Evolutionary conservation across 1,139 yeast species (phyloP).

Genomic region (Casaregolazyma lundiana): DNA sequence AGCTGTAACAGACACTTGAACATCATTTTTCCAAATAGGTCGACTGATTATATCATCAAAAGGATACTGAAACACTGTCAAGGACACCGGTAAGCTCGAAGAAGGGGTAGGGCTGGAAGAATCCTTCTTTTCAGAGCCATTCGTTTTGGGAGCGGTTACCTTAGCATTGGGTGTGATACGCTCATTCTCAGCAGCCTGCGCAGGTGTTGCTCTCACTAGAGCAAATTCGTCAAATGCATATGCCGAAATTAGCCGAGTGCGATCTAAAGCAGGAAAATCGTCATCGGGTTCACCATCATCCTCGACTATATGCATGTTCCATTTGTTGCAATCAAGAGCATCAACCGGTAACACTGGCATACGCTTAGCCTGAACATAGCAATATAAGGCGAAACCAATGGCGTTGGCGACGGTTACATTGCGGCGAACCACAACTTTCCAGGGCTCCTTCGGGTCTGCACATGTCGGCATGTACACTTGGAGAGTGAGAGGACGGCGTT

Average conservation of each 20-base stretch:
- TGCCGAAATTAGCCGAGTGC: slow-evolving; percentile 38
- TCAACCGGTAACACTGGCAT: slow-evolving; percentile 31
- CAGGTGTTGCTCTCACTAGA: slow-evolving; percentile 37
- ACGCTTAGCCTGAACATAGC: slow-evolving; percentile 29
- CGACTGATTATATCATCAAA: slow-evolving; percentile 33
- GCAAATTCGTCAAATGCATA: slow-evolving; percentile 45
- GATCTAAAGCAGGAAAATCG: slow-evolving; percentile 44
- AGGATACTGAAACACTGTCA: slow-evolving; percentile 32
- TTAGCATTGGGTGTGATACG: slow-evolving; percentile 31
- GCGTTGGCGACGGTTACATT: slow-evolving; percentile 39
- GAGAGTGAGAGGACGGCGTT: slow-evolving; percentile 33
- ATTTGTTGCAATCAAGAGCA: slow-evolving; percentile 35
- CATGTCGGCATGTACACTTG: slow-evolving; percentile 38
- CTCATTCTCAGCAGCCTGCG: slow-evolving; percentile 33
- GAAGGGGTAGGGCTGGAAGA: not conserved
- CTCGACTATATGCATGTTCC: slow-evolving; percentile 42
- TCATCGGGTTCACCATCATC: slow-evolving; percentile 46
- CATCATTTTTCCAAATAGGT: slow-evolving; percentile 28
- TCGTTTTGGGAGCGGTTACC: slow-evolving; percentile 11
- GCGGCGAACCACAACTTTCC: slow-evolving; percentile 36
- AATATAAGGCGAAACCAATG: slow-evolving; percentile 39
- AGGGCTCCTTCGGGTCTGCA: slow-evolving; percentile 30
- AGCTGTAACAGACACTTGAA: slow-evolving; percentile 22
- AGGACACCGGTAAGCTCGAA: slow-evolving; percentile 12
- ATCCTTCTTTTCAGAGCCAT: slow-evolving; percentile 3